Percentiles rank a stretch among this genome's conserved stretches.
Evolutionary conservation across 179 eudicot genomes (phyloP).

Genomic region (Monotropa hypopitys): DNA sequence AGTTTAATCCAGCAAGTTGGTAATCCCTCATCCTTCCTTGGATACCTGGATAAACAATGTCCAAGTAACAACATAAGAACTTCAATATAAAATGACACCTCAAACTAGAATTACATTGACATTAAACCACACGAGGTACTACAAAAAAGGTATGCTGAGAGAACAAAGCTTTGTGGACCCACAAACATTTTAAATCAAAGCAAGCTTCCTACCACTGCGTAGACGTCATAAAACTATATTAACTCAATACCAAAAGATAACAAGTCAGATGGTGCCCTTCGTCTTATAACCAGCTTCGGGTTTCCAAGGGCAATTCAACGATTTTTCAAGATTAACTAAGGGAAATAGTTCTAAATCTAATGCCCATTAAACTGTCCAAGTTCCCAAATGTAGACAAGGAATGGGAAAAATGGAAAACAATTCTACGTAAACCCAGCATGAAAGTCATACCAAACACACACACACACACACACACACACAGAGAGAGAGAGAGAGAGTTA

Average conservation of each 20-base stretch:
- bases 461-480: neutral
- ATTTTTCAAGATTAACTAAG: neutral
- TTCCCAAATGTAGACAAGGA: neutral
- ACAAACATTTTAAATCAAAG: neutral
- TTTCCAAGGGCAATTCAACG: neutral
- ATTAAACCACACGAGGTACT: neutral
- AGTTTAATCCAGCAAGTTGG: conserved; percentile 91
- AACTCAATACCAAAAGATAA: neutral
- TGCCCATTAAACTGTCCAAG: neutral
- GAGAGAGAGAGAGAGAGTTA: conserved; percentile 13
- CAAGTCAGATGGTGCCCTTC: neutral
- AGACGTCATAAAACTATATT: neutral
- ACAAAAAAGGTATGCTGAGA: neutral
- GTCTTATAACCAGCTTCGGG: neutral
- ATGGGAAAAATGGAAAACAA: neutral
- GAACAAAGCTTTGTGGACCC: neutral
- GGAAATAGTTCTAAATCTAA: neutral
- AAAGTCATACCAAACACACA: neutral
- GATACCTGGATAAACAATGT: conserved; percentile 40
- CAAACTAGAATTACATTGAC: neutral
- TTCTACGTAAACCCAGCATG: neutral
- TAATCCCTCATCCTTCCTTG: conserved; percentile 97
- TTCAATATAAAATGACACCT: neutral
- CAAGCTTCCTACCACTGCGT: neutral
- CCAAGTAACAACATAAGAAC: neutral